Percentiles rank a stretch among this genome's conserved stretches.
These are phyloP conservation scores for Pseudopediastrum boryanum DNA, from an alignment of 139 green algal genomes.

Conservation along the genomic window DNA sequence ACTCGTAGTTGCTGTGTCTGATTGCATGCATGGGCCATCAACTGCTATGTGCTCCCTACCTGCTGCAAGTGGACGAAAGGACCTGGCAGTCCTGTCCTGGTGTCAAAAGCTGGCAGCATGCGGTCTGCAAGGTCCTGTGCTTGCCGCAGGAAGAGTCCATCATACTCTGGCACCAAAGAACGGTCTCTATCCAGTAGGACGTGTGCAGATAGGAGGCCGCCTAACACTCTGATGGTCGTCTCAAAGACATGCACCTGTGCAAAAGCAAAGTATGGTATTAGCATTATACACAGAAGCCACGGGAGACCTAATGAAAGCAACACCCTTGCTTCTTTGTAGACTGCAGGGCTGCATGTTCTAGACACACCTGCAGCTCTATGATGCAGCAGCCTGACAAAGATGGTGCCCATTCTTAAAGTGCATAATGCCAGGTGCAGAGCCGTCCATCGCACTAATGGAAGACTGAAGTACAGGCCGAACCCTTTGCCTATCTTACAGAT, in stretches of 20 bases:
- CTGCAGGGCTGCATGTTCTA: too few relatives aligned
- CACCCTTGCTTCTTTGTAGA: too few relatives aligned
- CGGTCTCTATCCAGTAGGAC: slow-evolving; percentile 39
- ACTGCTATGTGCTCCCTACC: slow-evolving; percentile 33
- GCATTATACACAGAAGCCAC: not conserved
- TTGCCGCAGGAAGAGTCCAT: slow-evolving; percentile 61
- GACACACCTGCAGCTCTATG: too few relatives aligned
- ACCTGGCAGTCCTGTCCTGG: slow-evolving; percentile 71
- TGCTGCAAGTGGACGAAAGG: slow-evolving; percentile 76
- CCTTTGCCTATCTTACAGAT: too few relatives aligned
- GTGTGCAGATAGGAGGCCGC: slow-evolving; percentile 85
- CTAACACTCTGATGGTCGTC: slow-evolving; percentile 92
- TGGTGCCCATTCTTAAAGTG: too few relatives aligned
- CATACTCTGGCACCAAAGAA: slow-evolving; percentile 44
- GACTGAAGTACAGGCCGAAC: too few relatives aligned
- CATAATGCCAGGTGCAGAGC: too few relatives aligned
- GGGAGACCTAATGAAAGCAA: not conserved
- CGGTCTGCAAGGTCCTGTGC: slow-evolving; percentile 72
- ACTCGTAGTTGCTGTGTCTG: too few relatives aligned
- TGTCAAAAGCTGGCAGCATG: slow-evolving; percentile 87
- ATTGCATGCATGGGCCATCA: not conserved
- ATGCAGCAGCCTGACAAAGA: too few relatives aligned
- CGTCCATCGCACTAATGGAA: too few relatives aligned
- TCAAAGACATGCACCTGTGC: slow-evolving; percentile 87
- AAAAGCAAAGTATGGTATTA: not conserved